Evolutionary conservation across 2,329 filamentous ascomycete species (phyloP), one percentile per base, ranked within the genome.

Genomic region (Curvularia spicifera): DNA sequence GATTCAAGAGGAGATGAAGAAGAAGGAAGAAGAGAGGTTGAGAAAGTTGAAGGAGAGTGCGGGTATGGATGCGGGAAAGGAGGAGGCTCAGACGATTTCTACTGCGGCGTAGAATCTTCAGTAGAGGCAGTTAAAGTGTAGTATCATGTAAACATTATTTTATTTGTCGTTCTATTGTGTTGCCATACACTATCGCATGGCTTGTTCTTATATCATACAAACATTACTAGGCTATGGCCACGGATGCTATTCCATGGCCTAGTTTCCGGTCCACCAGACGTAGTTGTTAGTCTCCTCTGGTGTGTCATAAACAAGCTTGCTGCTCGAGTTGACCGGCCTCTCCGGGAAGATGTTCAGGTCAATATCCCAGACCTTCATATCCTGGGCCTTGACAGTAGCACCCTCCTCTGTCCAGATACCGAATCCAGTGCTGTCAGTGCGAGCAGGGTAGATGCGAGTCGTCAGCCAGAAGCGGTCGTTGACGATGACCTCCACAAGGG

Each of bases 1-100:
- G 51, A 67, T 80, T 6, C 80, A 84, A 71, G 77, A 81, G 68
- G 75, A 73, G 67, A 83, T 85, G 83, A 84, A 79, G 77, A 69
- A 67, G 61, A 70, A 76, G 57, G 81, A 83, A 63, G 68, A 81
- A 56, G 78, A 79, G 72, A 78, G 84, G 63, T 59, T 85, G 61
- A 65, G 57, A 46, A 77, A 73, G 51, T 60, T 72, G 51, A 68
- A 71, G 52, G 61, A 70, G 50, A 59, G 57, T 3, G 44, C 45
- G 8, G 58, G 45, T 6, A 51, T 67, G 18, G 66, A 62, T 35
- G 52, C 26, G 28, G 47, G 33, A 12, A 58, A 51, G 9, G 51
- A 55, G 4, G 56, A 37, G 18, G 37, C 15, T 8, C 9, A 29
- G 7, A 39, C 10, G 28, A 35, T 59, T 43, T 42, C 52, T 39